Evolutionary conservation across 1,139 yeast species (phyloP).

Genomic region (Yamadazyma pseudoaaseri): DNA sequence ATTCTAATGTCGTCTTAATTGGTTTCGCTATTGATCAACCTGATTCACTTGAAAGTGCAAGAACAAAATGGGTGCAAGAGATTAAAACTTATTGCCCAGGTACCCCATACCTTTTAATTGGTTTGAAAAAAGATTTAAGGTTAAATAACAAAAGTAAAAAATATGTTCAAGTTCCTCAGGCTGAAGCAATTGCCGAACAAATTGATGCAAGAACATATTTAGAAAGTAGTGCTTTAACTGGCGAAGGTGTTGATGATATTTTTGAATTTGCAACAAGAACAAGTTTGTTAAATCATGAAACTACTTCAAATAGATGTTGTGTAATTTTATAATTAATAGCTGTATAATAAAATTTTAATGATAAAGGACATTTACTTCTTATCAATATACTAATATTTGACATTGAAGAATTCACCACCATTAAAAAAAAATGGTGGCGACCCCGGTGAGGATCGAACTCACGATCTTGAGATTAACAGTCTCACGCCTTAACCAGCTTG

Average conservation of each 20-base stretch:
- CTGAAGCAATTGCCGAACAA: slow-evolving; percentile 57
- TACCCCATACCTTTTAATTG: slow-evolving; percentile 65
- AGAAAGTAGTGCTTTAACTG: slow-evolving; percentile 76
- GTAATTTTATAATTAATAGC: slow-evolving; percentile 22
- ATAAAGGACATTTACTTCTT: too few relatives aligned
- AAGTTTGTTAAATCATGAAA: slow-evolving; percentile 46
- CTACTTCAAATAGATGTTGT: slow-evolving; percentile 33
- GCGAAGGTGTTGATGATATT: slow-evolving; percentile 80
- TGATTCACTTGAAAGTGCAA: slow-evolving; percentile 67
- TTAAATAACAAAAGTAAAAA: slow-evolving; percentile 27
- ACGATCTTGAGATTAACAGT: slow-evolving; percentile 45
- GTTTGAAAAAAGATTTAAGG: slow-evolving; percentile 68
- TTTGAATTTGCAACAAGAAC: slow-evolving; percentile 75
- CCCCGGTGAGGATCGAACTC: slow-evolving; percentile 43
- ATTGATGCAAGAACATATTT: slow-evolving; percentile 70
- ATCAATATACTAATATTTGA: too few relatives aligned
- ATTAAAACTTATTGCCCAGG: slow-evolving; percentile 65
- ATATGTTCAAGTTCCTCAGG: slow-evolving; percentile 55
- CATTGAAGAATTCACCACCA: too few relatives aligned
- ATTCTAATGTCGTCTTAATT: slow-evolving; percentile 68
- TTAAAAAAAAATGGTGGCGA: slow-evolving; percentile 19
- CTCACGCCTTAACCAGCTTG: slow-evolving; percentile 46
- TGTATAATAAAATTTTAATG: background rate
- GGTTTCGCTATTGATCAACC: slow-evolving; percentile 72
- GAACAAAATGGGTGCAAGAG: slow-evolving; percentile 72